Percentiles rank a stretch among this genome's conserved stretches.
Evolutionary conservation across 257 asterid species (phyloP).

Genomic region (Fraxinus anomala): DNA sequence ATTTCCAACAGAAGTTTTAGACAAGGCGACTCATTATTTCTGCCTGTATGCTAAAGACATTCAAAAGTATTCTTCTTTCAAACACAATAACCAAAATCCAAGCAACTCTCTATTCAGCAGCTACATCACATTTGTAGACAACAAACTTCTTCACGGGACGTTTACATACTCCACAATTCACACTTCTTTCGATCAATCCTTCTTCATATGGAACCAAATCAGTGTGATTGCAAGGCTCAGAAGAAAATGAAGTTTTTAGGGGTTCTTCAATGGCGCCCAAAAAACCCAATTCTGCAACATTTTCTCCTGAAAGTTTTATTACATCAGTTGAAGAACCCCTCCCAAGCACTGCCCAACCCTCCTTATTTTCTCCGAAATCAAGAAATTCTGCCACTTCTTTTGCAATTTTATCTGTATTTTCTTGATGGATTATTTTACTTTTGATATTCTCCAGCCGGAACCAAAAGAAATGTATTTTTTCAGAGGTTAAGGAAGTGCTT

Average conservation of each 20-base stretch:
- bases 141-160: constrained; percentile 56
- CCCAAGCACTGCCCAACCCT: constrained; percentile 59
- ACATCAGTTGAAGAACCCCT: constrained; percentile 38
- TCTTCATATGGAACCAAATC: constrained; percentile 55
- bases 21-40: not conserved
- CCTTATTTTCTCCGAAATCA: constrained; percentile 26
- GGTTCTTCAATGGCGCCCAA: constrained; percentile 42
- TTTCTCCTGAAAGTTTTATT: constrained; percentile 36
- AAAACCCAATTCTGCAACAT: constrained; percentile 45
- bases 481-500: constrained; percentile 37
- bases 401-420: constrained; percentile 22
- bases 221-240: constrained; percentile 37
- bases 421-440: constrained; percentile 30
- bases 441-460: constrained; percentile 52
- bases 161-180: constrained; percentile 54
- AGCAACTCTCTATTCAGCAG: constrained; percentile 11
- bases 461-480: constrained; percentile 57
- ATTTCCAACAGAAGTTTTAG: not conserved
- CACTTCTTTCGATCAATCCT: constrained; percentile 38
- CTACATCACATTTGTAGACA: constrained; percentile 54
- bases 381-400: constrained; percentile 35
- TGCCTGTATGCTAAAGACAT: not conserved
- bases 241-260: constrained; percentile 27
- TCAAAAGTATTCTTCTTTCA: not conserved
- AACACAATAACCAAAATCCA: not conserved